Conservation (phyloP, 345 rosid genomes). For the Lepidium aucheri region DNA sequence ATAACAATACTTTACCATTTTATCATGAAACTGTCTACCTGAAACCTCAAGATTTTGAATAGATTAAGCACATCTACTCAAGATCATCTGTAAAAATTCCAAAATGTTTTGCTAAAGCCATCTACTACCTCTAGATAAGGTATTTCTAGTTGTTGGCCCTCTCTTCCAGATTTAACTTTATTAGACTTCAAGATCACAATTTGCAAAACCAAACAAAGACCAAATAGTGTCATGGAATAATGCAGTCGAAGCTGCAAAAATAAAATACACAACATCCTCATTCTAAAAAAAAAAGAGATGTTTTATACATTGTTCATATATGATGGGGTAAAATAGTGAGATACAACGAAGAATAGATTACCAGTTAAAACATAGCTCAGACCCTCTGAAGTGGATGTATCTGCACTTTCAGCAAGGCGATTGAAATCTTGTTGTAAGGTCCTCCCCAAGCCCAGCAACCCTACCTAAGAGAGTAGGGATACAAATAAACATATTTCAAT, state of each 20-base stretch:
- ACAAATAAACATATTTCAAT: background rate
- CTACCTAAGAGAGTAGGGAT: slow-evolving; percentile 44
- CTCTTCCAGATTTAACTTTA: background rate
- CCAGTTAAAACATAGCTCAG: slow-evolving; percentile 80
- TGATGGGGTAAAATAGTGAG: background rate
- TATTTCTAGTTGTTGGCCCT: background rate
- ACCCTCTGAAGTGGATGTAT: slow-evolving; percentile 87
- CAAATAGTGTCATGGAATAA: background rate
- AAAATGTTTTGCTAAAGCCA: background rate
- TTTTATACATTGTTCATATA: background rate
- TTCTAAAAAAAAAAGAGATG: background rate
- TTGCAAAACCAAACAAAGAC: background rate
- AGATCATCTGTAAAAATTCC: background rate
- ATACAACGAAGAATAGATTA: slow-evolving; percentile 15
- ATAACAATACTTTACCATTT: background rate
- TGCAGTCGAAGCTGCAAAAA: background rate
- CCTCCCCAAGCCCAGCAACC: slow-evolving; percentile 76
- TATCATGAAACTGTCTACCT: background rate
- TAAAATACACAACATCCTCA: background rate
- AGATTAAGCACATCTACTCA: background rate
- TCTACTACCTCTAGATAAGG: background rate
- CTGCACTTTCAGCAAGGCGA: slow-evolving; percentile 72
- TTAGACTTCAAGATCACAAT: background rate
- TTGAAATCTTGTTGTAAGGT: slow-evolving; percentile 77
- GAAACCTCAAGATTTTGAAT: background rate